Percentiles rank a stretch among this genome's conserved stretches.
Evolutionary conservation across 345 rosid genomes (phyloP).

Genomic region (Tarenaya hassleriana): DNA sequence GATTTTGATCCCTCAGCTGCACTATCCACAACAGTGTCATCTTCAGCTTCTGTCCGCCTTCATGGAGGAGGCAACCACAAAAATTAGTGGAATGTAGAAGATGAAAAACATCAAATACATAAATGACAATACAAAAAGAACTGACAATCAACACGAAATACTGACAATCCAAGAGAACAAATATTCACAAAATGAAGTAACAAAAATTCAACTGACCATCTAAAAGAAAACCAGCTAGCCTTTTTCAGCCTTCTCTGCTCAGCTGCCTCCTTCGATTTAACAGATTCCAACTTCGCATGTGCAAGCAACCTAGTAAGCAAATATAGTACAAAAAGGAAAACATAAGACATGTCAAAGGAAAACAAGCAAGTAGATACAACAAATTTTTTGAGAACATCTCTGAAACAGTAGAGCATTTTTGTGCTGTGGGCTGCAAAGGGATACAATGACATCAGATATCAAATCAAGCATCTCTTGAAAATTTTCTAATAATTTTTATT

Average conservation of each 20-base stretch:
- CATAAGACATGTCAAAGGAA: slow-evolving; percentile 8
- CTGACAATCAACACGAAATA: slow-evolving; percentile 11
- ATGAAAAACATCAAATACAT: neutral
- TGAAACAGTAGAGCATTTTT: slow-evolving; percentile 12
- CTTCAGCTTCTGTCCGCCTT: slow-evolving; percentile 63
- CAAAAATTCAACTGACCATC: slow-evolving; percentile 51
- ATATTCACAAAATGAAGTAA: slow-evolving; percentile 11
- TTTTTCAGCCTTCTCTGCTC: slow-evolving; percentile 68
- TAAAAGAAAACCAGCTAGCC: slow-evolving; percentile 83
- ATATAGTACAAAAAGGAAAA: slow-evolving; percentile 17
- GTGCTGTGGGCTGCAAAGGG: slow-evolving; percentile 6
- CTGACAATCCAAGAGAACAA: slow-evolving; percentile 12
- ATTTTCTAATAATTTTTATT: slow-evolving; percentile 4
- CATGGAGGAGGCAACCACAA: slow-evolving; percentile 21
- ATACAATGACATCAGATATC: slow-evolving; percentile 2
- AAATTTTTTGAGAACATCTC: slow-evolving; percentile 14
- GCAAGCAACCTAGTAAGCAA: slow-evolving; percentile 74
- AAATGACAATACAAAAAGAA: slow-evolving; percentile 6
- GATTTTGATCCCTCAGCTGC: slow-evolving; percentile 40
- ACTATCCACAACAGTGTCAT: slow-evolving; percentile 37
- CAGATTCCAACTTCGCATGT: slow-evolving; percentile 97
- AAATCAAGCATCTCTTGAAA: slow-evolving; percentile 7
- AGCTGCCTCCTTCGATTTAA: slow-evolving; percentile 87
- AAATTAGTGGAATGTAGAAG: slow-evolving; percentile 11
- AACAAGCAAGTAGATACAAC: slow-evolving; percentile 8